Conservation (phyloP, 129 eudicot genomes). For the Heracleum sosnowskyi region DNA sequence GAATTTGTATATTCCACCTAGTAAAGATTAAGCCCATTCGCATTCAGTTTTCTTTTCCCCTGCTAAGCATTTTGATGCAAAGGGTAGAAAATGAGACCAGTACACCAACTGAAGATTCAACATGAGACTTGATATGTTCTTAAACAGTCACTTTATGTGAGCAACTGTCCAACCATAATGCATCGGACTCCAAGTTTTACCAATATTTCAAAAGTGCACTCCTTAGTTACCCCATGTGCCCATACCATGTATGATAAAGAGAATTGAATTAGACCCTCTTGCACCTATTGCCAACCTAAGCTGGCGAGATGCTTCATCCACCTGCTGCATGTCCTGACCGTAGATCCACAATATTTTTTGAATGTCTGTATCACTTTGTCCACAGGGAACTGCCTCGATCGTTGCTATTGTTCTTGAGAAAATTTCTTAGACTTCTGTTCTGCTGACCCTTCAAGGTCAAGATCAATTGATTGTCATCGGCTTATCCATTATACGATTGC, state of each 20-base stretch:
- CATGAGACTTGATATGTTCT: too few species aligned
- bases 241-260: slow-evolving; percentile 80
- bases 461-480: slow-evolving; percentile 4
- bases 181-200: too few species aligned
- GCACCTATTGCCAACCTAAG: slow-evolving; percentile 53
- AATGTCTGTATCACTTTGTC: slow-evolving; percentile 66
- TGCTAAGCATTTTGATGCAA: too few species aligned
- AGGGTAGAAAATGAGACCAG: too few species aligned
- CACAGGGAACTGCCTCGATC: slow-evolving; percentile 35
- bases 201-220: slow-evolving; percentile 41
- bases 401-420: slow-evolving; percentile 23
- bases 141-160: too few species aligned
- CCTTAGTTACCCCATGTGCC: slow-evolving; percentile 80
- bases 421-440: slow-evolving; percentile 28
- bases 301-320: slow-evolving; percentile 66
- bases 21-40: too few species aligned
- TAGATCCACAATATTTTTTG: slow-evolving; percentile 70
- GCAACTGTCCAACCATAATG: too few species aligned
- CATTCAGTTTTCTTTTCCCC: too few species aligned
- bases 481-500: not conserved
- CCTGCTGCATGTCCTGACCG: slow-evolving; percentile 76
- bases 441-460: slow-evolving; percentile 34
- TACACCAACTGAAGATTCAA: too few species aligned
- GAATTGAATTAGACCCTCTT: slow-evolving; percentile 51
- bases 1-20: too few species aligned